These are phyloP conservation scores for Ulmus americana DNA, from an alignment of 331 rosid genomes.

Conservation along the genomic window DNA sequence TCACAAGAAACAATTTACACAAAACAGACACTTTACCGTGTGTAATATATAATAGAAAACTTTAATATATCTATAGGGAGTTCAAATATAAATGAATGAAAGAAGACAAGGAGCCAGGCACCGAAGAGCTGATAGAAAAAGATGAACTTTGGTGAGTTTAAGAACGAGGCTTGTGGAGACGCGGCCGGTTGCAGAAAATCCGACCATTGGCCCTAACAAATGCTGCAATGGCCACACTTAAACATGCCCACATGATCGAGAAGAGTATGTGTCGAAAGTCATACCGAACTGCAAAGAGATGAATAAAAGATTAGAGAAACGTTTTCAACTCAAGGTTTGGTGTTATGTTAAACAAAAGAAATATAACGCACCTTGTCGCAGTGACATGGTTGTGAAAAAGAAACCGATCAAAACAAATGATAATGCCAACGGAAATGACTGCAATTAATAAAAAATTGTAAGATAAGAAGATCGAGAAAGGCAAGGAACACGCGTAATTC, in stretches of 20 bases:
- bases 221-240: slow-evolving; percentile 68
- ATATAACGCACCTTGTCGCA: slow-evolving; percentile 70
- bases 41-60: slow-evolving; percentile 11
- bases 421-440: slow-evolving; percentile 85
- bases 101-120: slow-evolving; percentile 23
- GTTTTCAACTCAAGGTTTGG: neutral
- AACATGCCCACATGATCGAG: slow-evolving; percentile 80
- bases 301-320: slow-evolving; percentile 1
- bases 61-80: slow-evolving; percentile 12
- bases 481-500: too few relatives aligned
- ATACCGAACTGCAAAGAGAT: slow-evolving; percentile 47
- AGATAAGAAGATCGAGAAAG: slow-evolving; percentile 6
- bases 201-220: slow-evolving; percentile 90
- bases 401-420: slow-evolving; percentile 67
- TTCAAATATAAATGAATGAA: slow-evolving; percentile 27
- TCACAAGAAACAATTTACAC: too few relatives aligned
- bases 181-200: slow-evolving; percentile 88
- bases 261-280: slow-evolving; percentile 78
- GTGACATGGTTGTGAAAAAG: slow-evolving; percentile 67
- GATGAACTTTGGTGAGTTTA: slow-evolving; percentile 23
- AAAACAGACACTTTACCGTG: slow-evolving; percentile 19
- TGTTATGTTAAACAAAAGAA: slow-evolving; percentile 11
- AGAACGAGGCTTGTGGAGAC: slow-evolving; percentile 61
- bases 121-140: slow-evolving; percentile 14
- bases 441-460: slow-evolving; percentile 27